Evolutionary conservation across 768 basidiomycete species (phyloP).

Genomic region (Amanita phalloides): DNA sequence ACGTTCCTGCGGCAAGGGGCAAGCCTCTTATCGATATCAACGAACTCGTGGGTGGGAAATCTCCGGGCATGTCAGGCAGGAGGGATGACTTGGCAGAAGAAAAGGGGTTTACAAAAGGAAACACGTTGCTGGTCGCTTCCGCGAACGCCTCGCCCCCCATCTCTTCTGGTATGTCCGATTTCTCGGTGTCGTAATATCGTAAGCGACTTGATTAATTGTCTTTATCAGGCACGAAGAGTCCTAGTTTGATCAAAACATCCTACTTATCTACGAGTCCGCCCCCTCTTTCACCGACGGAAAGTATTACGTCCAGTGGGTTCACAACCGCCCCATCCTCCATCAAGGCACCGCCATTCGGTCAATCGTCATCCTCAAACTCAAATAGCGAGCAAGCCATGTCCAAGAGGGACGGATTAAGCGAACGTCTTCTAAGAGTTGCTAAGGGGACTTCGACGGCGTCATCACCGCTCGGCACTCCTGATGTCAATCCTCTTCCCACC

Average conservation of each 20-base stretch:
- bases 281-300: constrained; percentile 2
- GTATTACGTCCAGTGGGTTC: constrained; percentile 2
- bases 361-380: background rate
- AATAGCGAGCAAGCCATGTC: constrained; percentile 12
- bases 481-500: background rate
- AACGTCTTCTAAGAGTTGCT: constrained; percentile 30
- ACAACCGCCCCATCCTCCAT: constrained; percentile 3
- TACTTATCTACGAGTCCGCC: background rate
- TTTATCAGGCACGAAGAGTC: background rate
- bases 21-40: constrained; percentile 46
- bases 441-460: constrained; percentile 12
- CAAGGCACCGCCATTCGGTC: constrained; percentile 2
- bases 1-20: constrained; percentile 12
- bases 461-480: background rate
- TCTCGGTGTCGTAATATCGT: background rate
- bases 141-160: background rate
- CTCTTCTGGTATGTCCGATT: background rate
- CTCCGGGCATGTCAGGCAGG: constrained; percentile 9
- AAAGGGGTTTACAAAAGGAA: constrained; percentile 17
- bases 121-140: constrained; percentile 9
- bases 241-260: background rate
- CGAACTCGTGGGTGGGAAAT: constrained; percentile 23
- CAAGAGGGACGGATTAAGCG: constrained; percentile 27
- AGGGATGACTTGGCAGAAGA: constrained; percentile 29
- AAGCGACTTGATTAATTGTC: background rate